phyloP scores from a whole-genome alignment of 2,329 filamentous ascomycete species.

The Fusarium continuum region DNA sequence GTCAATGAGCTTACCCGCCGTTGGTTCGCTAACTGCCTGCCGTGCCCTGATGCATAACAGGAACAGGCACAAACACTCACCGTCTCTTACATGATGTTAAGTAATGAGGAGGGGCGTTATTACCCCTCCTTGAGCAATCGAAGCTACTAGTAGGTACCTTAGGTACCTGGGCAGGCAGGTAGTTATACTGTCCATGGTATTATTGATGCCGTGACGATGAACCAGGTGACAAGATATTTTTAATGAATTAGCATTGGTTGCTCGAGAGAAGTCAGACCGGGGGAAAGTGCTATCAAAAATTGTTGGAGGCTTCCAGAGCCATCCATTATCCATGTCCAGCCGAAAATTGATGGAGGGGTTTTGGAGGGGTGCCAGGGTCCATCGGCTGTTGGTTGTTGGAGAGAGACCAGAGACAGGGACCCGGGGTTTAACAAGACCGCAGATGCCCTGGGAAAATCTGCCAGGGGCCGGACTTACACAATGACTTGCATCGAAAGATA shows the following conservation, averaged over 20 bases:
- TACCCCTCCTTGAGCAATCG: neutral
- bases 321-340: neutral
- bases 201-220: no score
- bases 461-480: neutral
- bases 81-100: slow-evolving; percentile 11
- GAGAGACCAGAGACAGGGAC: slow-evolving; percentile 11
- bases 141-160: no score
- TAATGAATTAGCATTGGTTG: no score
- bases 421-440: slow-evolving; percentile 5
- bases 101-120: neutral
- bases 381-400: no score
- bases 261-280: no score
- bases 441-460: slow-evolving; percentile 10
- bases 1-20: neutral
- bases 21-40: neutral
- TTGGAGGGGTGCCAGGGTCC: slow-evolving; percentile 20
- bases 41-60: neutral
- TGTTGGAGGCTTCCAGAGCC: slow-evolving; percentile 10
- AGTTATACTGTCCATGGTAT: no score
- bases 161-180: no score
- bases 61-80: neutral
- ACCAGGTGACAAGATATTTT: no score
- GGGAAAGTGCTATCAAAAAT: neutral
- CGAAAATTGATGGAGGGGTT: slow-evolving; percentile 14
- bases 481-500: neutral